Evolutionary conservation across 495 filamentous ascomycete genomes (phyloP), one percentile per base, ranked within the genome.

Genomic region (Tuber brumale): DNA sequence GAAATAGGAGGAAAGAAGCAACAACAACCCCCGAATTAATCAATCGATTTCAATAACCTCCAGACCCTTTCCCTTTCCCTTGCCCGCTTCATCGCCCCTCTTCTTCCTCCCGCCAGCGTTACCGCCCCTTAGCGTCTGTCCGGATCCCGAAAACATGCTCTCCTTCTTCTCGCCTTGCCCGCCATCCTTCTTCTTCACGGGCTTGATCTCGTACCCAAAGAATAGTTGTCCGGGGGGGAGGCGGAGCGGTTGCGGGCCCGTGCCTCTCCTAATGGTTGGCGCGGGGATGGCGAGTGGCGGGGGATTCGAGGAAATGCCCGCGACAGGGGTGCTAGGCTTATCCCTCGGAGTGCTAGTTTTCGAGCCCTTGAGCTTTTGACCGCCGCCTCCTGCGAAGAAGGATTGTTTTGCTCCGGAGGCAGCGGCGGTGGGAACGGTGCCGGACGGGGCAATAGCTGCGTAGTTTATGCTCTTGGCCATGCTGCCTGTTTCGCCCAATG

Each of bases 381-480:
- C 89, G 16, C 95, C 95, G 3, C 87, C 85, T 0, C 85, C 86
- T 1, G 91, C 81, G 81, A 98, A 99, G 82, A 96, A 92, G 0
- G 93, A 95, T 8, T 73, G 19, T 2, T 90, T 91, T 19, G 87
- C 87, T 27, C 48, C 48, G 2, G 48, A 12, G 4, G 90, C 90
- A 79, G 87, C 87, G 21, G 88, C 89, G 41, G 91, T 89, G 12
- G n/a, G n/a, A n/a, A 88, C 87, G 21, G 89, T 86, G 10, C 87
- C 89, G 1, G 93, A 87, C 0, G 95, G 95, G 0, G 93, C 92
- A 79, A 99, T 97, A n/a, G 94, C 89, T 66, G 93, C 89, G 83
- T 98, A 99, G 86, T 97, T 97, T 85, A 99, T 97, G 23, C 93
- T 88, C 82, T 97, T 93, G 3, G 96, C 94, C 95, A 99, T 99